Percentiles rank a stretch among this genome's conserved stretches.
These are phyloP conservation scores for Thuidium tamariscinum DNA, from an alignment of 225 moss, liverwort and hornwort genomes.

Conservation along the genomic window DNA sequence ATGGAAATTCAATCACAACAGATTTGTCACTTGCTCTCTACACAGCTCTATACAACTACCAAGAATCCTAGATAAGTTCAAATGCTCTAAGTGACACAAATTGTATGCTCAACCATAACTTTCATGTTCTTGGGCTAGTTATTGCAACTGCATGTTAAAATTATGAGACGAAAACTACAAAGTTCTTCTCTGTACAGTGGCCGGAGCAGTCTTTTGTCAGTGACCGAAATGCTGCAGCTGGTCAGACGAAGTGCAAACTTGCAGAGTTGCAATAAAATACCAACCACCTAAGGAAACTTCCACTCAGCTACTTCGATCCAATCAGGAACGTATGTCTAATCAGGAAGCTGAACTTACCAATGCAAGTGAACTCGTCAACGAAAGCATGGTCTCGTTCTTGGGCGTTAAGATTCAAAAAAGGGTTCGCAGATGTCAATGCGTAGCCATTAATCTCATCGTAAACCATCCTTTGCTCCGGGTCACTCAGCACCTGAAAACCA, in stretches of 20 bases:
- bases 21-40: not conserved
- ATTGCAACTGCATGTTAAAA: not conserved
- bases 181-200: not conserved
- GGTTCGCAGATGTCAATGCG: constrained; percentile 73
- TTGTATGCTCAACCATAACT: not conserved
- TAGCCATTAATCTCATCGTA: constrained; percentile 99
- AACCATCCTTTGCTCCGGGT: constrained; percentile 87
- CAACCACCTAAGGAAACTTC: not conserved
- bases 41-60: not conserved
- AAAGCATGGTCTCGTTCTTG: constrained; percentile 72
- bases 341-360: constrained; percentile 28
- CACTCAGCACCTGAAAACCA: constrained; percentile 71
- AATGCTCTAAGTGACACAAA: not conserved
- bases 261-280: too few relatives aligned
- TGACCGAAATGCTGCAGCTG: not conserved
- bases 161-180: not conserved
- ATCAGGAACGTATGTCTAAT: not conserved
- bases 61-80: not conserved
- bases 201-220: not conserved
- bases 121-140: not conserved
- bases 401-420: constrained; percentile 33
- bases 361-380: constrained; percentile 95
- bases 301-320: not conserved
- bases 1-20: not conserved
- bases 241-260: not conserved